Base-by-base conservation (phyloP, 169 alveolate species). In the Eimeria praecox region DNA sequence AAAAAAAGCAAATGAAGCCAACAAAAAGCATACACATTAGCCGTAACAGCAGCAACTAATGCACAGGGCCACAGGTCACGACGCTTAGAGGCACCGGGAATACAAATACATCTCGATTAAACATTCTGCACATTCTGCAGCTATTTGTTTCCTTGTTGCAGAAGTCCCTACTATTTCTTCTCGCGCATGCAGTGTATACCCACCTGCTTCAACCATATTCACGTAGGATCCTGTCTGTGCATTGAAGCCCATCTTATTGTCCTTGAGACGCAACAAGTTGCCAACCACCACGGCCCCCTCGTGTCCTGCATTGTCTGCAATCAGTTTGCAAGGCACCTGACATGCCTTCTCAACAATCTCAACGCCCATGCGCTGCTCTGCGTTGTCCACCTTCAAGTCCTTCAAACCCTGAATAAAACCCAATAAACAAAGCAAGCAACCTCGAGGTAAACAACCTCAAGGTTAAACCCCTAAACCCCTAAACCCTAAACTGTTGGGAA, bases 231-330 rank as follows among this genome's bases (percentile, higher is more conserved):
- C 99, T 90, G 98, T 98, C 85, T 98, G 99, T 42, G 99, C 99
- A 97, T 99, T 99, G 97, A 98, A 99, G 40, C 99, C 99, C n/a
- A 96, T 95, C 20, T 12, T 80, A 30, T 66, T 6, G 71, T 80
- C 77, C 38, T 64, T 93, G 30, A 90, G 96, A 24, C 97, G 99
- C 66, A 98, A 96, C 62, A 99, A 98, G 75, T 98, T 98, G 46
- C 99, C 99, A 75, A 99, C 99, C 62, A 99, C 98, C 59, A 99
- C 99, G 30, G 99, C 97, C 85, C 99, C 99, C 97, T 99, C 99
- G 97, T 98, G 98, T 82, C 99, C 99, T 44, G 99, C 99, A 97
- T 99, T 99, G 89, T 99, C 98, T 22, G 99, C 99, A 80, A 99
- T 99, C 73, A 99, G 98, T 95, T 98, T 98, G 97, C 99, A 97